Percentiles rank a stretch among this genome's conserved stretches.
Conservation (phyloP, 768 basidiomycete genomes). For the Leucocoprinus leucothites region DNA sequence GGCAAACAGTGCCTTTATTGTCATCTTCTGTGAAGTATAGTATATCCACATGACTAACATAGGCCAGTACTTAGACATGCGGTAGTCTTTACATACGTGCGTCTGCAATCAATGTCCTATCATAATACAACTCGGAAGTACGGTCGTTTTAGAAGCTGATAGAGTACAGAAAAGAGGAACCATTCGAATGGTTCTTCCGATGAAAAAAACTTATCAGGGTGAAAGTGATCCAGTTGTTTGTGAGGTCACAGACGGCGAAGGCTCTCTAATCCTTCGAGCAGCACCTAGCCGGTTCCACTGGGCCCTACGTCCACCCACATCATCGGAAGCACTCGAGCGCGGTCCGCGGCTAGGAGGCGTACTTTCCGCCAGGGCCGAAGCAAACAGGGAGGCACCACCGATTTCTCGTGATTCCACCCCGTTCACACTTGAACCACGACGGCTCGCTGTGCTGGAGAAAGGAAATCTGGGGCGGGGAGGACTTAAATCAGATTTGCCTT, state of each 20-base stretch:
- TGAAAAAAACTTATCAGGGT: neutral
- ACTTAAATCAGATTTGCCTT: slow-evolving; percentile 26
- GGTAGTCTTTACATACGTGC: too few relatives aligned
- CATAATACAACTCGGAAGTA: neutral
- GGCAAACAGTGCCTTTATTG: too few relatives aligned
- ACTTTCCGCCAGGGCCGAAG: slow-evolving; percentile 7
- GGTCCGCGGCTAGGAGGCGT: slow-evolving; percentile 4
- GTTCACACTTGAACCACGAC: neutral
- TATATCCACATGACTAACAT: too few relatives aligned
- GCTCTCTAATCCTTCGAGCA: neutral
- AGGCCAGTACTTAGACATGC: too few relatives aligned
- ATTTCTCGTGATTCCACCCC: neutral
- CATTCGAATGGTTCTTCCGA: neutral
- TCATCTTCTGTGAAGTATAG: too few relatives aligned
- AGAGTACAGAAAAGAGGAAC: neutral
- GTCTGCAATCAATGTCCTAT: too few relatives aligned
- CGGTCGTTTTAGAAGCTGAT: neutral
- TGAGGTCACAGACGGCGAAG: slow-evolving; percentile 3
- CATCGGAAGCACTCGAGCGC: slow-evolving; percentile 10
- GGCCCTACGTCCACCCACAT: slow-evolving; percentile 1
- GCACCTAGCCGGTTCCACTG: slow-evolving; percentile 2
- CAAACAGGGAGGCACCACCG: slow-evolving; percentile 1
- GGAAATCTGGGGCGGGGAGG: slow-evolving; percentile 23
- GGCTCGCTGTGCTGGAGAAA: neutral
- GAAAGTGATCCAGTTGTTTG: neutral